A percentile compares a stretch with the other conserved stretches of the same genome.
These are phyloP conservation scores for Coprinopsis strossmayeri DNA, from an alignment of 768 basidiomycete species.

Conservation along the genomic window DNA sequence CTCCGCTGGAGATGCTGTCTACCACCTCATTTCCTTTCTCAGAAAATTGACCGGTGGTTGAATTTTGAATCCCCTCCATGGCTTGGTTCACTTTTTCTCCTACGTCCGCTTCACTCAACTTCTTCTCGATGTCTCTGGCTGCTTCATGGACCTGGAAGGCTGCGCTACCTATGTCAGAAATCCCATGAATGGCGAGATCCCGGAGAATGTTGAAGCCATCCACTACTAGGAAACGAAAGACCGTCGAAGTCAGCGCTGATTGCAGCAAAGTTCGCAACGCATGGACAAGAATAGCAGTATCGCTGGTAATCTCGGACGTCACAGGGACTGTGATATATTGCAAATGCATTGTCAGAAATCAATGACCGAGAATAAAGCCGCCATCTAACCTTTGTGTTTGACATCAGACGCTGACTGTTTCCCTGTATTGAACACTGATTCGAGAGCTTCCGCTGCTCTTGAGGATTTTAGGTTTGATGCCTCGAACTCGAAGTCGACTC, in stretches of 20 bases:
- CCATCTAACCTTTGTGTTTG: slow-evolving; percentile 13
- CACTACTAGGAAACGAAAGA: slow-evolving; percentile 28
- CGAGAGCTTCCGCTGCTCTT: slow-evolving; percentile 10
- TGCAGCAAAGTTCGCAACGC: slow-evolving; percentile 23
- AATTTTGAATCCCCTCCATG: slow-evolving; percentile 10
- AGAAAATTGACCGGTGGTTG: not conserved
- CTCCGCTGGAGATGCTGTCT: not conserved
- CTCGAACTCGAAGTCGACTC: slow-evolving; percentile 14
- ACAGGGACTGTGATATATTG: slow-evolving; percentile 15
- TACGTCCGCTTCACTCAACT: slow-evolving; percentile 13
- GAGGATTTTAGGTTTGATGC: slow-evolving; percentile 11
- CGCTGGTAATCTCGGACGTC: slow-evolving; percentile 20
- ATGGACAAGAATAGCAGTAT: slow-evolving; percentile 20
- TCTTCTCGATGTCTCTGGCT: slow-evolving; percentile 25
- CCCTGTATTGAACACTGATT: slow-evolving; percentile 11
- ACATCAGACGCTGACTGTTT: slow-evolving; percentile 10
- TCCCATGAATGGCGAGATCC: slow-evolving; percentile 25
- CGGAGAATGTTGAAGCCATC: slow-evolving; percentile 25
- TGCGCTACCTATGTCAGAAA: slow-evolving; percentile 23
- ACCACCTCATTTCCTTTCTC: not conserved
- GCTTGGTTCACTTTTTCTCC: slow-evolving; percentile 17
- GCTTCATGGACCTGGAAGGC: slow-evolving; percentile 25
- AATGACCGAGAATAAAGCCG: not conserved
- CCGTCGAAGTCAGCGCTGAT: slow-evolving; percentile 25
- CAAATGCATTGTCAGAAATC: not conserved